Evolutionary conservation across 805 yeast species (phyloP).

Genomic region (Starmera caribaea): DNA sequence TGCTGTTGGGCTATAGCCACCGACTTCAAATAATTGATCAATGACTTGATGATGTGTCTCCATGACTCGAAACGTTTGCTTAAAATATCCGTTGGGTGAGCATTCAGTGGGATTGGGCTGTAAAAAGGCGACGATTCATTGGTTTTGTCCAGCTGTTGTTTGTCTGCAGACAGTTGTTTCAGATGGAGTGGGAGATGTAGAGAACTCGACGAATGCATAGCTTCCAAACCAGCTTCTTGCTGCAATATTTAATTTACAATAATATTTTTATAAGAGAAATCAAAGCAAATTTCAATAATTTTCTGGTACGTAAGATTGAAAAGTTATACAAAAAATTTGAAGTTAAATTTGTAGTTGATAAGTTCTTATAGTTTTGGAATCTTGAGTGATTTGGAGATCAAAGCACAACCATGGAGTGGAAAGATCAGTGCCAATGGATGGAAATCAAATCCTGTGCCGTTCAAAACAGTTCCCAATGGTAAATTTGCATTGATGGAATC

Average conservation of each 20-base stretch:
- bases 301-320: too few relatives aligned
- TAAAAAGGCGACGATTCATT: conserved; percentile 27
- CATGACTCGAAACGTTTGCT: conserved; percentile 79
- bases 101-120: conserved; percentile 42
- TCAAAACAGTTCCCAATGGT: conserved; percentile 56
- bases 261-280: too few relatives aligned
- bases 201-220: neutral
- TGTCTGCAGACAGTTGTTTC: neutral
- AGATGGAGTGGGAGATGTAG: neutral
- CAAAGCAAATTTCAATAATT: too few relatives aligned
- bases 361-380: conserved; percentile 66
- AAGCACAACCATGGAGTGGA: conserved; percentile 75
- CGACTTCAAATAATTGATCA: conserved; percentile 67
- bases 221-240: too few relatives aligned
- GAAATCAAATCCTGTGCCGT: conserved; percentile 54
- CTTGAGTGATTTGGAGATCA: conserved; percentile 83
- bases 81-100: conserved; percentile 78
- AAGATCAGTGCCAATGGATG: conserved; percentile 64
- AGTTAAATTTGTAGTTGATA: too few relatives aligned
- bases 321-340: too few relatives aligned
- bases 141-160: too few relatives aligned
- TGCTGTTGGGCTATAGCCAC: conserved; percentile 81
- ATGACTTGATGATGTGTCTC: conserved; percentile 70
- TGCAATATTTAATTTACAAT: too few relatives aligned
- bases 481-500: conserved; percentile 39